Evolutionary conservation across 768 basidiomycete species (phyloP).

Genomic region (Podaxis sp.): DNA sequence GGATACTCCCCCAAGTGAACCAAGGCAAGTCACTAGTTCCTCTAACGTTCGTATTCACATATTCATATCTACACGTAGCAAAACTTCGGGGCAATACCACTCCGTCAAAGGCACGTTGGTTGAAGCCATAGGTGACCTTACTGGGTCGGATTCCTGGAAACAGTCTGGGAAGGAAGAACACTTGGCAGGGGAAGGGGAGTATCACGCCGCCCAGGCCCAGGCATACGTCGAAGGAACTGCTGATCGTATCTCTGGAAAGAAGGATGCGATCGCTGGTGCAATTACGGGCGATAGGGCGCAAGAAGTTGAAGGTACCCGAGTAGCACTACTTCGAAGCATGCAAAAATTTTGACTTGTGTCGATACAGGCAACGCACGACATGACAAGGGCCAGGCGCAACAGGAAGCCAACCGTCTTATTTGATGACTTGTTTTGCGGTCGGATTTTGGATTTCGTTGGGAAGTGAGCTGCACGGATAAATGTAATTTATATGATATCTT

Average conservation of each 20-base stretch:
- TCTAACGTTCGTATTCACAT: neutral
- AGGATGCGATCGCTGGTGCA: conserved; percentile 40
- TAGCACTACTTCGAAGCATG: neutral
- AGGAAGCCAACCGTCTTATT: conserved; percentile 34
- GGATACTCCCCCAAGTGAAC: neutral
- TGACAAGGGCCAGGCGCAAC: conserved; percentile 48
- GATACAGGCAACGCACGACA: conserved; percentile 41
- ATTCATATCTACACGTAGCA: conserved; percentile 17
- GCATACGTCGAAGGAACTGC: conserved; percentile 38
- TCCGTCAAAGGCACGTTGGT: conserved; percentile 31
- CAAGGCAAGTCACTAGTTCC: neutral
- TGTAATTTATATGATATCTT: too few relatives aligned
- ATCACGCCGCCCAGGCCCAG: conserved; percentile 37
- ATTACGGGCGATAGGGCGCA: conserved; percentile 40
- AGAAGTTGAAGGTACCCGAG: conserved; percentile 27
- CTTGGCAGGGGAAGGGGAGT: conserved; percentile 36
- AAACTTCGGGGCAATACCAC: conserved; percentile 33
- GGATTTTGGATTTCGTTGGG: neutral
- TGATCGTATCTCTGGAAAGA: conserved; percentile 40
- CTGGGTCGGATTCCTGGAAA: conserved; percentile 34
- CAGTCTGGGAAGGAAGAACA: conserved; percentile 41
- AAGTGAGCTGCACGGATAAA: too few relatives aligned
- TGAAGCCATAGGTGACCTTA: conserved; percentile 35
- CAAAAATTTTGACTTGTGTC: neutral
- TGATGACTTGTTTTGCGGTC: conserved; percentile 9